Base-by-base conservation (phyloP, 441 rosid genomes). In the Biscutella laevigata region DNA sequence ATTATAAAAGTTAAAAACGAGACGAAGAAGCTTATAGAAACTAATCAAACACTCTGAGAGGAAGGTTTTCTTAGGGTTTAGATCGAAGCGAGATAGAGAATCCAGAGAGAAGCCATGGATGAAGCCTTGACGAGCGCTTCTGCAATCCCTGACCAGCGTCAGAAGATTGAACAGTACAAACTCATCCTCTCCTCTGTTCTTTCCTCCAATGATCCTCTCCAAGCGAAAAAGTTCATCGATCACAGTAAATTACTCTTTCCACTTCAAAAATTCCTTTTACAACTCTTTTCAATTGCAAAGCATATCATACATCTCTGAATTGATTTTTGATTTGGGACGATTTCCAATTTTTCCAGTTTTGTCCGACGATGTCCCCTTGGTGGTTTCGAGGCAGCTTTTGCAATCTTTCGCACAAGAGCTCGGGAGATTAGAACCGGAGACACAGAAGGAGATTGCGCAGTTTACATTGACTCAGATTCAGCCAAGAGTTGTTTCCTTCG, bases 101-200 rank as follows among this genome's bases (percentile, higher is more conserved):
- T 24, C 38, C 21, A 42, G 61, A 53, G 48, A 57, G 51, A 10
- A 61, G 64, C 49, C 36, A 88, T 94, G 99, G 94, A 86, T 54
- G 76, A 79, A 53, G 94, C 94, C 40, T 80, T 89, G 44, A 78
- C 74, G 13, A 76, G 57, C 71, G 97, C 97, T 53, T 71, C 96
- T 8, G 69, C 84, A 38, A 83, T 94, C 67, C 43, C 73, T 3
- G 97, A 89, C 74, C 99, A 89, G 83, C 86, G 97, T 74, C 97
- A 83, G 71, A 94, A 88, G 83, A 94, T 94, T 72, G 99, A 88
- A 65, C 97, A 89, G 78, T 94, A 89, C 73, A 86, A 84, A 72
- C 79, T 75, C 69, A 86, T 88, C 61, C 80, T 94, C 42, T 72
- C 95, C 30, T 69, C 91, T 35, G 91, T 94, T 21, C 67, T 94